Evolutionary conservation across 768 basidiomycete species (phyloP).

Genomic region (Dendrothele bispora): DNA sequence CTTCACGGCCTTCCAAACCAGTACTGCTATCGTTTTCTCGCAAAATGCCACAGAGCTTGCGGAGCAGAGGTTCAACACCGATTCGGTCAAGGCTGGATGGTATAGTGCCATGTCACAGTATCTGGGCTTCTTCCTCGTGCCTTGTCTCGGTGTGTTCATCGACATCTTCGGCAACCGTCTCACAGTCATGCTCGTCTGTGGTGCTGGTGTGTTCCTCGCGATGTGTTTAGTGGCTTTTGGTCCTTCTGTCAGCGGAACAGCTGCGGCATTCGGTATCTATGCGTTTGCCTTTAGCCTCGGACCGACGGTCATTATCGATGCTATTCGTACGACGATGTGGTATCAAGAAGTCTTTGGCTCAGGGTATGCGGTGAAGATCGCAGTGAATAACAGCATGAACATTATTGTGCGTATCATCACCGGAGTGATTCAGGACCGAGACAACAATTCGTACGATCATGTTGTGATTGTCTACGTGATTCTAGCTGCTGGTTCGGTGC

Average conservation of each 20-base stretch:
- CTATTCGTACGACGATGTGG: background rate
- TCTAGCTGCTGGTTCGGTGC: background rate
- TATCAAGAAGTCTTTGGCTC: background rate
- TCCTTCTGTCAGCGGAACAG: background rate
- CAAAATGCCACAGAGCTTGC: background rate
- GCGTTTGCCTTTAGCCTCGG: background rate
- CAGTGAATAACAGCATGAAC: slow-evolving; percentile 1
- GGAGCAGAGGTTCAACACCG: background rate
- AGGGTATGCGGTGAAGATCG: background rate
- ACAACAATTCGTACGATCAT: background rate
- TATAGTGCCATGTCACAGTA: background rate
- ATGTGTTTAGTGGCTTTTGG: background rate
- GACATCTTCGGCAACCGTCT: background rate
- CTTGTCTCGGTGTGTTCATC: background rate
- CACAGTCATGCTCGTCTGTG: background rate
- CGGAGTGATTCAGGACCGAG: background rate
- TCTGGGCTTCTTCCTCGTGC: background rate
- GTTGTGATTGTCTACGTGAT: background rate
- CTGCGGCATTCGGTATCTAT: background rate
- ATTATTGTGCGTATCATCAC: background rate
- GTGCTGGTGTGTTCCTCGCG: background rate
- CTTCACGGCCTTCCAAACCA: background rate
- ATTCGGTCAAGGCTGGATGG: background rate
- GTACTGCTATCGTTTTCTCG: background rate
- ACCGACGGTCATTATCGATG: background rate